These are phyloP conservation scores for Sphaerulina musiva DNA, from an alignment of 2,329 filamentous ascomycete species.

Conservation along the genomic window DNA sequence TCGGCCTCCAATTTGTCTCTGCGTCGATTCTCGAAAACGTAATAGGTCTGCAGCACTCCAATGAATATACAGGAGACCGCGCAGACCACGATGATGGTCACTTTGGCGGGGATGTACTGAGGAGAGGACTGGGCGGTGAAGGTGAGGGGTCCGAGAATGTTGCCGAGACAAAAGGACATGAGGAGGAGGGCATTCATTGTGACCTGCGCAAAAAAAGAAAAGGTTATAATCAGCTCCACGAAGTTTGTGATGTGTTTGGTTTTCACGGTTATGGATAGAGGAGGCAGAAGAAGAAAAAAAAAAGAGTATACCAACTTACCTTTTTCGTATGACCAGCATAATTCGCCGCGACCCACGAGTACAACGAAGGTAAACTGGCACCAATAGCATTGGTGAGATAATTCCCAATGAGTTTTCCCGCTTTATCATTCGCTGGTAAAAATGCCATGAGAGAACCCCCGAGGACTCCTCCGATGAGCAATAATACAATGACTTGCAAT, in stretches of 20 bases:
- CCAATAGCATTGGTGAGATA: constrained; percentile 39
- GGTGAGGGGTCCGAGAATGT: constrained; percentile 39
- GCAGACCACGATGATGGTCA: constrained; percentile 36
- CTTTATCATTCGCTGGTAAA: constrained; percentile 35
- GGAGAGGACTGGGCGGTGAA: constrained; percentile 36
- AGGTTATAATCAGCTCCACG: too few relatives aligned
- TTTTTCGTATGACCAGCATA: constrained; percentile 65
- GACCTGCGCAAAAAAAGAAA: not conserved
- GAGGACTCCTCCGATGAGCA: constrained; percentile 28
- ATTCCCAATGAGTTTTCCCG: constrained; percentile 39
- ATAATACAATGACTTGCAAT: constrained; percentile 25
- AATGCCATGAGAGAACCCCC: constrained; percentile 31
- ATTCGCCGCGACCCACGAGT: constrained; percentile 39
- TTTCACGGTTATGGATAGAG: too few relatives aligned
- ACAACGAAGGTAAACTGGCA: constrained; percentile 35
- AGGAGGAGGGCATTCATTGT: constrained; percentile 53
- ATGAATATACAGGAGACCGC: constrained; percentile 37
- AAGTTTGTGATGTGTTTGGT: too few relatives aligned
- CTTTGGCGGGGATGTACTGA: constrained; percentile 40
- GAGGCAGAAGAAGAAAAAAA: too few relatives aligned
- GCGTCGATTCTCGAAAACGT: constrained; percentile 41
- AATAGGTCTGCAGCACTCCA: constrained; percentile 46
- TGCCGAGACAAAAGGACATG: constrained; percentile 34
- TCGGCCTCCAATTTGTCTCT: constrained; percentile 23
- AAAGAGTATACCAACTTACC: not conserved